phyloP scores from a whole-genome alignment of 78 protist species.

The Dictyostelium capitatum region DNA sequence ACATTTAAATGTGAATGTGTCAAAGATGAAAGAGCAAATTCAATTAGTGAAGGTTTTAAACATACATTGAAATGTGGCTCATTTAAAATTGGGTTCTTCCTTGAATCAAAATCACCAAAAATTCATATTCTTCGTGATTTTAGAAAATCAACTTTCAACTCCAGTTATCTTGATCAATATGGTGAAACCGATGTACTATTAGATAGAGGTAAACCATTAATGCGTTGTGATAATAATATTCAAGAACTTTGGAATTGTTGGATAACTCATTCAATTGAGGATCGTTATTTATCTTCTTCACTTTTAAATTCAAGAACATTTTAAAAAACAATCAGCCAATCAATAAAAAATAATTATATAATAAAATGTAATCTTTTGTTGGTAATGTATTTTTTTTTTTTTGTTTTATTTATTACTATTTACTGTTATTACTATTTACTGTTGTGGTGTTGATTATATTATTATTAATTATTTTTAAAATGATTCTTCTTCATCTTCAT shows the following conservation, averaged over 20 bases:
- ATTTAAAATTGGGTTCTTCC: slow-evolving; percentile 51
- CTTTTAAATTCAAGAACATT: slow-evolving; percentile 15
- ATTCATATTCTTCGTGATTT: slow-evolving; percentile 26
- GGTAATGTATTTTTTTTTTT: background rate
- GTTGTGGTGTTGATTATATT: background rate
- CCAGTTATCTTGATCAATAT: slow-evolving; percentile 54
- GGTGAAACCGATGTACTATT: slow-evolving; percentile 48
- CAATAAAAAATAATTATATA: background rate
- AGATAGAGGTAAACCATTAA: slow-evolving; percentile 61
- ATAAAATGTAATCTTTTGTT: too few species aligned
- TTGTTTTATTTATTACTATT: background rate
- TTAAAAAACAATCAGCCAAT: background rate
- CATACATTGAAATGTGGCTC: slow-evolving; percentile 57
- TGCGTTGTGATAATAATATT: slow-evolving; percentile 32
- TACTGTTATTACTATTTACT: background rate
- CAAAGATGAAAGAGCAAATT: background rate
- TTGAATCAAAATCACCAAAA: slow-evolving; percentile 36
- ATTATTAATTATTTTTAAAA: background rate
- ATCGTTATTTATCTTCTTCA: slow-evolving; percentile 12
- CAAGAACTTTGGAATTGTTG: slow-evolving; percentile 68
- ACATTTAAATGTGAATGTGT: slow-evolving; percentile 23
- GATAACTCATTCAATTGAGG: slow-evolving; percentile 70
- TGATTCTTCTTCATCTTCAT: background rate
- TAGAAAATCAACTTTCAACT: background rate
- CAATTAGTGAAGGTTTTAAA: background rate